Base-by-base conservation (phyloP, 164 flowering plant genomes). In the Taxillus chinensis region DNA sequence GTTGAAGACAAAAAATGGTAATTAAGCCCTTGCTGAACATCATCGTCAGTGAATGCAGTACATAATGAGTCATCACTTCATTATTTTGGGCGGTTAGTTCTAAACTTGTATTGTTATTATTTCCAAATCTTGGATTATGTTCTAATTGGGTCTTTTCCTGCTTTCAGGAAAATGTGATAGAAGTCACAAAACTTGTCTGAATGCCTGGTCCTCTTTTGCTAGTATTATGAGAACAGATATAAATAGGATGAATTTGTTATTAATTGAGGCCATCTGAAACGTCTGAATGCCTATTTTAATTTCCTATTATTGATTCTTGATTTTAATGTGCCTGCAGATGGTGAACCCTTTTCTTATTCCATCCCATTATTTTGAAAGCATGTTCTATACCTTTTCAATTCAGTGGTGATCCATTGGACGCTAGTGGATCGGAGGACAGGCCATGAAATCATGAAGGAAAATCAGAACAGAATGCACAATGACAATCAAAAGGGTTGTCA, bases 341-440 rank as follows among this genome's bases (percentile, higher is more conserved):
- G 53, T 57, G 71, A 69, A 13, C 67, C 55, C 12, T 48, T 60
- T 13, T 45, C 74, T 61, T 58, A 41, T 62, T 63, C 62, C 43
- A 56, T 61, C 54, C 51, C 55, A 46, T 12, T 60, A 14, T 41
- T 48, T 55, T 55, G 13, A 27, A 53, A 61, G 65, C 58, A 38
- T 62, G 68, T 48, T 52, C 62, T 17, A 67, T 62, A 60, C 16
- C 64, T 46, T 56, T 58, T 41, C 66, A 64, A 9, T 62, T 59
- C 61, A 45, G 53, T 51, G 73, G 68, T 40, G 66, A 66, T 70
- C 43, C 64, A 64, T 48, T 68, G 61, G 67, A 75, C 46, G 55
- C 68, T 13, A 60, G 50, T 60, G 61, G 12, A 56, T 41, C 58
- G 16, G 72, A 74, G 65, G 57, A 27, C 49, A 40, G 57, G 43